phyloP scores from a whole-genome alignment of 2,329 filamentous ascomycete genomes.

The Paecilomyces sp. region DNA sequence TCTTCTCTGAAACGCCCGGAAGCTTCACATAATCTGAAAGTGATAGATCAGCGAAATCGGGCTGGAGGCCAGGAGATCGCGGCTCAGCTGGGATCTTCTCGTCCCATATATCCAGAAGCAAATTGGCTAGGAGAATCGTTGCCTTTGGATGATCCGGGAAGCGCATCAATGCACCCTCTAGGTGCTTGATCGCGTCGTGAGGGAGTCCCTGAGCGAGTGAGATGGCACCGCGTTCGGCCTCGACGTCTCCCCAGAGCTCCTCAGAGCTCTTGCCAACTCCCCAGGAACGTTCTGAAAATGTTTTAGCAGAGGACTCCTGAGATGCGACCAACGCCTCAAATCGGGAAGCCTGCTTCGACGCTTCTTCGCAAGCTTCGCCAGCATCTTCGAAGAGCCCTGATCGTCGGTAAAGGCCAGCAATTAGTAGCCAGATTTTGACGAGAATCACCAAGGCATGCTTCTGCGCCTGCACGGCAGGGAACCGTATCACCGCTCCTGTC shows the following conservation, averaged over 20 bases:
- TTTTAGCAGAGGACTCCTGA: constrained; percentile 55
- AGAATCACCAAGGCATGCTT: constrained; percentile 54
- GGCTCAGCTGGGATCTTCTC: constrained; percentile 36
- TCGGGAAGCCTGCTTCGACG: constrained; percentile 63
- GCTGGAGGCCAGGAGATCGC: constrained; percentile 20
- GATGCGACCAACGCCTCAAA: constrained; percentile 62
- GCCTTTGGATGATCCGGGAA: constrained; percentile 72
- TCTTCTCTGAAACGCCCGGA: constrained; percentile 8
- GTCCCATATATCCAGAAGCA: constrained; percentile 78
- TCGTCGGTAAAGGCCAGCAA: constrained; percentile 79
- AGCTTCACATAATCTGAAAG: constrained; percentile 11
- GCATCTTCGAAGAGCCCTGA: constrained; percentile 75
- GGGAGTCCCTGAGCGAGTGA: constrained; percentile 54
- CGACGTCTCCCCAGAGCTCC: constrained; percentile 77
- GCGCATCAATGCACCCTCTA: constrained; percentile 74
- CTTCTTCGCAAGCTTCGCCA: constrained; percentile 72
- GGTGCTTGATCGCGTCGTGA: constrained; percentile 65
- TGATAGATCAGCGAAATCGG: constrained; percentile 17
- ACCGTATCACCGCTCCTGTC: constrained; percentile 39
- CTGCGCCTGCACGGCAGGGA: constrained; percentile 44
- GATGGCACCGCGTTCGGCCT: constrained; percentile 67
- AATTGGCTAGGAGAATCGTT: constrained; percentile 73
- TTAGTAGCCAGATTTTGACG: constrained; percentile 80
- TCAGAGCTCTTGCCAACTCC: constrained; percentile 74
- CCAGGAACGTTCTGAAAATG: constrained; percentile 63